Evolutionary conservation across 2,329 filamentous ascomycete species (phyloP), one percentile per base, ranked within the genome.

Genomic region (Hymenoscyphus fraxineus): DNA sequence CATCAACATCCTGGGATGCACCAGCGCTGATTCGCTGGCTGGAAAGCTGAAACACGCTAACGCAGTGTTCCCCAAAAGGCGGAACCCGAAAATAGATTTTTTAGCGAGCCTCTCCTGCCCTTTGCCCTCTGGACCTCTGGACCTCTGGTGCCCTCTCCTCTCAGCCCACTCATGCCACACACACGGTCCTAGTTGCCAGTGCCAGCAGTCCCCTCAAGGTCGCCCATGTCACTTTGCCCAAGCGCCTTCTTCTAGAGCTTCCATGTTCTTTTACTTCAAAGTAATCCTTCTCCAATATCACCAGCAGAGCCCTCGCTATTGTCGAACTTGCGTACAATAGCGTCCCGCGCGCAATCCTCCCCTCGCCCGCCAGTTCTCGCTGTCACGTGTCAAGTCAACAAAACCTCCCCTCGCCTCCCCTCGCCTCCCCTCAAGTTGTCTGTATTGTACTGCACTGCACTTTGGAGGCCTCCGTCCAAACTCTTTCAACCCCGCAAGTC

Each of bases 361-460:
- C 44, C 19, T 51, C 44, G 44, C 22, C 44, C 9, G 22, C n/a
- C 44, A 35, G 19, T 12, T 51, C 27, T 27, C n/a, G 6, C 44
- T 51, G 44, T 51, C 44, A 51, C 44, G 44, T 51, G 44, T 51
- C 19, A 51, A 51, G 44, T 51, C 44, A 51, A 51, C 44, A 51
- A 51, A 51, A 51, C 44, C 5, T 51, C 10, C 3, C 41, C 3
- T 44, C 40, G 12, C 9, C 41, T 19, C n/a, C 41, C 27, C 27
- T 27, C 27, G 12, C 9, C 41, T 19, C n/a, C 41, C 27, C 27
- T 27, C 27, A 27, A 27, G 27, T 3, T 27, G 2, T 27, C 27
- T 3, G 27, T 27, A 27, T 5, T 35, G 35, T 27, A 27, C 9
- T 35, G 35, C 35, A 35, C 35, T 35, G 35, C 35, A 6, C 9